phyloP scores from a whole-genome alignment of 2,329 filamentous ascomycete species.

The Botrytis byssoidea region DNA sequence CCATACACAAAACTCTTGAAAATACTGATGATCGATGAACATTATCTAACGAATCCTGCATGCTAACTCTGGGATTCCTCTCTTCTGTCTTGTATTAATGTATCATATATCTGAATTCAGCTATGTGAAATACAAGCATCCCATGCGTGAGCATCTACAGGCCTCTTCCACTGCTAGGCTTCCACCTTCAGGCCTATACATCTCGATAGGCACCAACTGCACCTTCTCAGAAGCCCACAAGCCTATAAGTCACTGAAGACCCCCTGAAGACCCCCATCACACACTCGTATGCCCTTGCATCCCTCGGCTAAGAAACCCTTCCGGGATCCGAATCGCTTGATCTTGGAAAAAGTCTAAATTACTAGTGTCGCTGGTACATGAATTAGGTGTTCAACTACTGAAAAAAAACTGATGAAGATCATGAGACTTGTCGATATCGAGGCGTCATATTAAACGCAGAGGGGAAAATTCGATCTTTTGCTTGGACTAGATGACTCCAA shows the following conservation, averaged over 20 bases:
- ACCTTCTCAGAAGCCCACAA: neutral
- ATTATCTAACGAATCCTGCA: neutral
- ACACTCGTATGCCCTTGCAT: neutral
- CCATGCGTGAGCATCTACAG: neutral
- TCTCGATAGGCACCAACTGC: neutral
- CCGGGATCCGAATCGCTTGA: neutral
- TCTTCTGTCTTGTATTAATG: fast-evolving
- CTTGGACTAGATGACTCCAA: neutral
- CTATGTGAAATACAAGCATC: neutral
- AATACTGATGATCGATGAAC: neutral
- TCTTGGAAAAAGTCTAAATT: neutral
- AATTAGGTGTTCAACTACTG: neutral
- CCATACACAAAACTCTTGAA: neutral
- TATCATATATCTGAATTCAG: neutral
- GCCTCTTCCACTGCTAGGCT: neutral
- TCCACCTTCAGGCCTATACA: neutral
- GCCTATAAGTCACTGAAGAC: neutral
- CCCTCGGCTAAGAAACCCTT: fast-evolving
- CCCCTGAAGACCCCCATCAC: neutral
- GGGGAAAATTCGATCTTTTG: neutral
- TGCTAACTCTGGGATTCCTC: neutral
- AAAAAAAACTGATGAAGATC: neutral
- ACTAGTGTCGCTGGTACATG: neutral
- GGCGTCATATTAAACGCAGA: neutral
- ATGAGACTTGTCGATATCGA: neutral